These are phyloP conservation scores for Poteriospumella lacustris DNA, from an alignment of 108 stramenopile species.

Conservation along the genomic window DNA sequence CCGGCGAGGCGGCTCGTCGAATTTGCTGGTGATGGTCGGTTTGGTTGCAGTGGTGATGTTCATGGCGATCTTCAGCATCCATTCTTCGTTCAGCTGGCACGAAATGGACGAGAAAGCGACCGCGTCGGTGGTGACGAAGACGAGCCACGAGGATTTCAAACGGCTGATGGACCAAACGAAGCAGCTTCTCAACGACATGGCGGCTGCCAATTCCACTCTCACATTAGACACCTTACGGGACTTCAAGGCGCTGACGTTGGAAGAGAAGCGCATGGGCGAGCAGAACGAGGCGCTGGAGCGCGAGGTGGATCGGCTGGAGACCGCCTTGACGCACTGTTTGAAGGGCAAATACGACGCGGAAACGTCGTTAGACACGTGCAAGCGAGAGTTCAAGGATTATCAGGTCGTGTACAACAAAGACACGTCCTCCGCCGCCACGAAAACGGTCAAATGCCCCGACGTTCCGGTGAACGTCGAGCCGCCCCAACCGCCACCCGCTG, in stretches of 20 bases:
- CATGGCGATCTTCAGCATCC: too few species aligned
- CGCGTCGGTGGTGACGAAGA: too few species aligned
- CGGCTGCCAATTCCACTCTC: neutral
- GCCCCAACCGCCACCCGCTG: too few species aligned
- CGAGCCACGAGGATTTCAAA: neutral
- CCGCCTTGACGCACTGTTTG: neutral
- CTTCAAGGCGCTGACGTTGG: neutral
- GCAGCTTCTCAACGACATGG: neutral
- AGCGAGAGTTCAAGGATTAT: neutral
- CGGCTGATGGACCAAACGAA: neutral
- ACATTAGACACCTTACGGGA: neutral
- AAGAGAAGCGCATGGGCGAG: neutral
- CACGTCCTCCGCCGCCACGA: neutral
- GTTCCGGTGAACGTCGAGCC: too few species aligned
- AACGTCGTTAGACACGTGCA: neutral
- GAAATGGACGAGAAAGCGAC: too few species aligned
- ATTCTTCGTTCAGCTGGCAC: too few species aligned
- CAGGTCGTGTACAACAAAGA: neutral
- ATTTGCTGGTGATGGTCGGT: too few species aligned
- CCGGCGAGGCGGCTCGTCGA: too few species aligned
- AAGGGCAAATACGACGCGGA: neutral
- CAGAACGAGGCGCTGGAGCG: neutral
- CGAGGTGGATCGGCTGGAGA: neutral
- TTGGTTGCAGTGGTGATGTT: too few species aligned
- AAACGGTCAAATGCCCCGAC: neutral